A percentile compares a stretch with the other conserved stretches of the same genome.
Conservation (phyloP, 768 basidiomycete species). For the Solioccasus polychromus region DNA sequence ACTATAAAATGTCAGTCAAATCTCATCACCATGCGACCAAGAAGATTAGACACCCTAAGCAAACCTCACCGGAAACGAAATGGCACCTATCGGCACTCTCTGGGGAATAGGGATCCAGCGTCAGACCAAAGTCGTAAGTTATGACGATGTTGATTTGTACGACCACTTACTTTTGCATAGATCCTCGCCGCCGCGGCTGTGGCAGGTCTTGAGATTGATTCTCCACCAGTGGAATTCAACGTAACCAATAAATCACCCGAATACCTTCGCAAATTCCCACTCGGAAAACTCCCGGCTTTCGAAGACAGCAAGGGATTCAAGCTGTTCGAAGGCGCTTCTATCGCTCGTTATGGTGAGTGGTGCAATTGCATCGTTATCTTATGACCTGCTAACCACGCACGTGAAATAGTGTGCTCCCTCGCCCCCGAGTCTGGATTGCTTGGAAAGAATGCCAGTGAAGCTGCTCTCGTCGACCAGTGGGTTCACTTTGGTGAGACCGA, state of each 20-base stretch:
- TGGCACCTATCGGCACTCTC: slow-evolving; percentile 26
- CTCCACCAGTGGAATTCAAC: slow-evolving; percentile 16
- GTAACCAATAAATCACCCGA: slow-evolving; percentile 28
- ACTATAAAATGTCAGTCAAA: slow-evolving; percentile 11
- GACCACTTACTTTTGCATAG: slow-evolving; percentile 6
- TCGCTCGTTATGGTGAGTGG: slow-evolving; percentile 27
- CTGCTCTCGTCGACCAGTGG: slow-evolving; percentile 32
- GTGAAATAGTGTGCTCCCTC: slow-evolving; percentile 21
- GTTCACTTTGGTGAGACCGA: slow-evolving; percentile 29
- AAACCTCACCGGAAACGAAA: slow-evolving; percentile 3
- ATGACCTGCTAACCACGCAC: background rate
- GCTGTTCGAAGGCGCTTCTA: slow-evolving; percentile 28
- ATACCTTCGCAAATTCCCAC: slow-evolving; percentile 27
- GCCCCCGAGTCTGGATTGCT: slow-evolving; percentile 26
- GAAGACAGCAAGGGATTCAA: slow-evolving; percentile 22
- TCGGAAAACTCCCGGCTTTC: slow-evolving; percentile 29
- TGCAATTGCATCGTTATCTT: background rate
- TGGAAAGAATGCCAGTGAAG: slow-evolving; percentile 20
- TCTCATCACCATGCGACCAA: background rate
- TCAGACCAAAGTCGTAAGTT: slow-evolving; percentile 29
- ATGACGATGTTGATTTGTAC: background rate
- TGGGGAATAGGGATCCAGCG: slow-evolving; percentile 25
- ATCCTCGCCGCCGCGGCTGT: slow-evolving; percentile 24
- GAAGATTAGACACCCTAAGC: background rate
- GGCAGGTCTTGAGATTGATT: slow-evolving; percentile 27